Percentiles rank a stretch among this genome's conserved stretches.
phyloP scores from a whole-genome alignment of 345 rosid genomes.

The Carallia brachiata region DNA sequence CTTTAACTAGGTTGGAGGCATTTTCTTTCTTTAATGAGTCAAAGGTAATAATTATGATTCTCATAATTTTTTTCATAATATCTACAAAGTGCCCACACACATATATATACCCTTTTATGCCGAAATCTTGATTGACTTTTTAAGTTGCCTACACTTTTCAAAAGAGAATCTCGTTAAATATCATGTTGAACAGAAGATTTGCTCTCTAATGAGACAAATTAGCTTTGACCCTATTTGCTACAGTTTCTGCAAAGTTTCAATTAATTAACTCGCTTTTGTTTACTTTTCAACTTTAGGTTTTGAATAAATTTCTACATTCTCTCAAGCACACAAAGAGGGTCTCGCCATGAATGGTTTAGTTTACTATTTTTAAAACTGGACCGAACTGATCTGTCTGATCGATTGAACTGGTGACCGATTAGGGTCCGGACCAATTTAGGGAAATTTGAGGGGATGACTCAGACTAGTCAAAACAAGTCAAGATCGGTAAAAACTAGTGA shows the following conservation, averaged over 20 bases:
- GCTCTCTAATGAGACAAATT: constrained; percentile 24
- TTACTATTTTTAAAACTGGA: too few relatives aligned
- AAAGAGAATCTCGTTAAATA: constrained; percentile 24
- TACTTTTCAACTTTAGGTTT: constrained; percentile 14
- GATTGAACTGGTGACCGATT: too few relatives aligned
- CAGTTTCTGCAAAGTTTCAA: constrained; percentile 14
- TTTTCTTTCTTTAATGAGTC: constrained; percentile 4
- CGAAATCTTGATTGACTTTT: constrained; percentile 15
- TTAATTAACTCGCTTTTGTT: constrained; percentile 14
- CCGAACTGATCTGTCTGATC: too few relatives aligned
- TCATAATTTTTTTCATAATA: neutral
- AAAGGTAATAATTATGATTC: neutral
- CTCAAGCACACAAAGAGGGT: neutral
- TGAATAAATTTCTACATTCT: neutral
- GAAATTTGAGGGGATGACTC: too few relatives aligned
- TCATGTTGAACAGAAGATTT: constrained; percentile 25
- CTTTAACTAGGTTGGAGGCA: constrained; percentile 19
- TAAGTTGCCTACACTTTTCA: constrained; percentile 21
- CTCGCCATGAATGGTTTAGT: too few relatives aligned
- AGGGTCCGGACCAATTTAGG: too few relatives aligned
- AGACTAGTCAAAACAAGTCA: too few relatives aligned
- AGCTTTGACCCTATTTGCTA: constrained; percentile 19
- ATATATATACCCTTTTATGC: constrained; percentile 7
- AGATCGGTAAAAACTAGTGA: too few relatives aligned
- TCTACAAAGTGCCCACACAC: constrained; percentile 7